Conservation (phyloP, 2,329 filamentous ascomycete genomes). For the Acephala macrosclerotiorum region DNA sequence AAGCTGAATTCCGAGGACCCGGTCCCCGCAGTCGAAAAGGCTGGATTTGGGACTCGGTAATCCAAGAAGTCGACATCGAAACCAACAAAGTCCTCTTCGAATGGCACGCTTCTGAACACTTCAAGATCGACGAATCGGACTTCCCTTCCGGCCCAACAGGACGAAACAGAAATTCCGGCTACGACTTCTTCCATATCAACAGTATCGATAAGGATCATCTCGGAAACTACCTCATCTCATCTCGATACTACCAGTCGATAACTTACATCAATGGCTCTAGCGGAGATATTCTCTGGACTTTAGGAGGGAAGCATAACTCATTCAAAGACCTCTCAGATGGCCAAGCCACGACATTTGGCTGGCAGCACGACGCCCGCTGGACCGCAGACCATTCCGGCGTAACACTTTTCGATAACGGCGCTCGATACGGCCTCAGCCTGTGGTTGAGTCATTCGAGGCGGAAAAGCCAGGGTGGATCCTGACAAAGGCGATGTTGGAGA, state of each 20-base stretch:
- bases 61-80: constrained; percentile 59
- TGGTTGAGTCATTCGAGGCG: neutral
- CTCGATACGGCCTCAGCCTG: constrained; percentile 15
- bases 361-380: constrained; percentile 56
- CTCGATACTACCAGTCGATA: constrained; percentile 49
- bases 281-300: constrained; percentile 53
- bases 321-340: constrained; percentile 44
- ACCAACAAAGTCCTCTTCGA: constrained; percentile 57
- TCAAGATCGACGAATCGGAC: constrained; percentile 19
- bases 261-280: constrained; percentile 51
- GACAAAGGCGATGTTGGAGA: neutral
- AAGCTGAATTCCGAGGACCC: constrained; percentile 41
- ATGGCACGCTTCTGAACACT: constrained; percentile 49
- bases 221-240: constrained; percentile 55
- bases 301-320: constrained; percentile 51
- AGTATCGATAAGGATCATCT: constrained; percentile 47
- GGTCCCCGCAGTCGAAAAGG: constrained; percentile 13
- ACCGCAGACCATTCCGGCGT: constrained; percentile 23
- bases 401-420: constrained; percentile 30
- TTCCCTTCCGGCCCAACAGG: constrained; percentile 12
- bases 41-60: constrained; percentile 51
- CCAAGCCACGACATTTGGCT: constrained; percentile 53
- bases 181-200: constrained; percentile 44
- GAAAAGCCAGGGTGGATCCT: no score
- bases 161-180: constrained; percentile 34